Percentiles rank a stretch among this genome's conserved stretches.
phyloP scores from a whole-genome alignment of 768 basidiomycete genomes.

The Gymnopilus junonius region DNA sequence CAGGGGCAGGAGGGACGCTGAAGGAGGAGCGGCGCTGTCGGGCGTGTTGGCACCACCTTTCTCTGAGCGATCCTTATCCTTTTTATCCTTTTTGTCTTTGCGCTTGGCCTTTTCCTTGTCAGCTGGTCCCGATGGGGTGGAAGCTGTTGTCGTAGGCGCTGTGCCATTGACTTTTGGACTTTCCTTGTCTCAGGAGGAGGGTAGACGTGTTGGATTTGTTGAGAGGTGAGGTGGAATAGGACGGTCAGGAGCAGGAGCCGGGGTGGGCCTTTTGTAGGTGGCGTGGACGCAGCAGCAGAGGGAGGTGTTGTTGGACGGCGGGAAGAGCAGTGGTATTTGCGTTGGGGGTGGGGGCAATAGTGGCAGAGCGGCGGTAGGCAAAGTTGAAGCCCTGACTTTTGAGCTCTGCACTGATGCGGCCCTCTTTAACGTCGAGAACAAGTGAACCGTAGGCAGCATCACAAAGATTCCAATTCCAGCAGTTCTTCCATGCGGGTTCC shows the following conservation, averaged over 20 bases:
- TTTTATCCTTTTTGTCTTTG: constrained; percentile 38
- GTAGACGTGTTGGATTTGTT: constrained; percentile 43
- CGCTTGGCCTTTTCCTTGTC: constrained; percentile 63
- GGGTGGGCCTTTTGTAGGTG: constrained; percentile 38
- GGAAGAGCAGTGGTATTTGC: constrained; percentile 58
- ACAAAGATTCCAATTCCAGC: constrained; percentile 99
- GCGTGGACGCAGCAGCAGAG: not conserved
- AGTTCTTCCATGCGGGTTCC: constrained; percentile 97
- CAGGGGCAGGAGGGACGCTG: constrained; percentile 25
- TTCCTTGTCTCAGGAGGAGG: constrained; percentile 33
- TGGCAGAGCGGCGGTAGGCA: constrained; percentile 82
- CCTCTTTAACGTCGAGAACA: constrained; percentile 88
- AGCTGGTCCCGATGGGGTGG: constrained; percentile 29
- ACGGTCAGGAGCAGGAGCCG: constrained; percentile 39
- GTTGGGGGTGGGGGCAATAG: constrained; percentile 61
- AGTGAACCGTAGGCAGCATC: constrained; percentile 94
- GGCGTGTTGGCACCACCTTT: constrained; percentile 30
- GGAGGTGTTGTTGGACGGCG: constrained; percentile 30
- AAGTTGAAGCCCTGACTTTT: constrained; percentile 99
- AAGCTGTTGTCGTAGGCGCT: constrained; percentile 46
- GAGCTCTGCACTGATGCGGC: constrained; percentile 88
- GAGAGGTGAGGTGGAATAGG: constrained; percentile 33
- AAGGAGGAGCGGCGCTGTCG: constrained; percentile 9
- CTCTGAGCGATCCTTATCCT: constrained; percentile 13
- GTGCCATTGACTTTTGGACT: constrained; percentile 32